These are phyloP conservation scores for Boletus tomentosulus DNA, from an alignment of 768 basidiomycete species.

Conservation along the genomic window DNA sequence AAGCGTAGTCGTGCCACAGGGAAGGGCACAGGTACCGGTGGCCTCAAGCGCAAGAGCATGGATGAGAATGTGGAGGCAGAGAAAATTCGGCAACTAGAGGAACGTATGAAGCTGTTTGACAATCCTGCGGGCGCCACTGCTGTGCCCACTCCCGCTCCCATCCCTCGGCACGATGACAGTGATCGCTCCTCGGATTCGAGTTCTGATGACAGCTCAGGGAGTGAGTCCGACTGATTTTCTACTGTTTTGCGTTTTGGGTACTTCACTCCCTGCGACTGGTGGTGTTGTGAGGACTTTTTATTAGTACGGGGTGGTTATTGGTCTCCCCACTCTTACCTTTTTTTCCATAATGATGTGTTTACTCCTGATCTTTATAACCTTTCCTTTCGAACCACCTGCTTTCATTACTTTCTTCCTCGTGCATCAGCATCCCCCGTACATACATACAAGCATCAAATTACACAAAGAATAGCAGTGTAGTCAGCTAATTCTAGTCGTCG, in stretches of 20 bases:
- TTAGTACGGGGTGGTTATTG: constrained; percentile 9
- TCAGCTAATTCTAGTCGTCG: constrained; percentile 40
- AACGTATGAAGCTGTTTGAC: constrained; percentile 82
- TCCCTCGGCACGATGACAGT: constrained; percentile 43
- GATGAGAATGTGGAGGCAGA: constrained; percentile 95
- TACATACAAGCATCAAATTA: constrained; percentile 40
- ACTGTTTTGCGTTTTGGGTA: constrained; percentile 9
- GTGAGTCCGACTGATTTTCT: constrained; percentile 67
- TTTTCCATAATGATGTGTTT: constrained; percentile 26
- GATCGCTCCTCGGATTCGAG: constrained; percentile 80
- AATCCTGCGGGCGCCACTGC: constrained; percentile 42
- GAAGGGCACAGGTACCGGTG: constrained; percentile 84
- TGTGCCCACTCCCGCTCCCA: constrained; percentile 33
- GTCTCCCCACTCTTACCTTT: constrained; percentile 20
- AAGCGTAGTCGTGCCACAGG: constrained; percentile 58
- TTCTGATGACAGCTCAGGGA: constrained; percentile 77
- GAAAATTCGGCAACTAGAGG: constrained; percentile 89
- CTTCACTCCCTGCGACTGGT: constrained; percentile 5
- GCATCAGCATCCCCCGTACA: constrained; percentile 33
- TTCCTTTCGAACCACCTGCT: constrained; percentile 24
- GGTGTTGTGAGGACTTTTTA: constrained; percentile 24
- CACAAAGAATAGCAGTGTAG: constrained; percentile 43
- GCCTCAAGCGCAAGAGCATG: constrained; percentile 92
- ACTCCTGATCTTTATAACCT: constrained; percentile 37
- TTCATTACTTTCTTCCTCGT: constrained; percentile 21